These are phyloP conservation scores for Taxillus chinensis DNA, from an alignment of 164 flowering plant species.

Conservation along the genomic window DNA sequence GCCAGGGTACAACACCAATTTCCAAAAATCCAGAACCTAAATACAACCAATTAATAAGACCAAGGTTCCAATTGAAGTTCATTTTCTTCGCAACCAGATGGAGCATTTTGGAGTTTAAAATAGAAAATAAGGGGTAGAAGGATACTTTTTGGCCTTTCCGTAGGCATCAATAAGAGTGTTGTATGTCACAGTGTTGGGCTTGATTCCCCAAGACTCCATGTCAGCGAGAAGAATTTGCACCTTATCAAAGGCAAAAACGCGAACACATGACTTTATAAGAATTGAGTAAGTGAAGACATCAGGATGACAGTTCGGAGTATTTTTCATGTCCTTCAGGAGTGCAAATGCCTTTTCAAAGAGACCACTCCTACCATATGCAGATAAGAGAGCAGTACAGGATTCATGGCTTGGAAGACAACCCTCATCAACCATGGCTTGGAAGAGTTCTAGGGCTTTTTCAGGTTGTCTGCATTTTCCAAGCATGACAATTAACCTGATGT, in stretches of 20 bases:
- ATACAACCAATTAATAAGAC: neutral
- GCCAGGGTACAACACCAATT: neutral
- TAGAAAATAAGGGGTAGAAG: neutral
- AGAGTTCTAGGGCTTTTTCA: conserved; percentile 59
- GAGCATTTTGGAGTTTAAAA: conserved; percentile 6
- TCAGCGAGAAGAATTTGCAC: conserved; percentile 59
- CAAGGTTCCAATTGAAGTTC: neutral
- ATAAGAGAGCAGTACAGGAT: conserved; percentile 80
- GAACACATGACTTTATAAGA: conserved; percentile 84
- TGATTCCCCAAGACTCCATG: conserved; percentile 56
- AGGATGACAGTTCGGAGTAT: conserved; percentile 49
- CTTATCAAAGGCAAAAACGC: conserved; percentile 48
- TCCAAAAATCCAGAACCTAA: neutral
- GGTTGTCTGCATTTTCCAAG: conserved; percentile 98
- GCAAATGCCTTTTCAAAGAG: conserved; percentile 61
- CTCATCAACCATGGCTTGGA: conserved; percentile 77
- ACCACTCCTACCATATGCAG: conserved; percentile 86
- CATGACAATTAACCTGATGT: conserved; percentile 87
- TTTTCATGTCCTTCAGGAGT: conserved; percentile 76
- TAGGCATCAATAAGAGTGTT: conserved; percentile 91
- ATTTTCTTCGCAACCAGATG: conserved; percentile 11
- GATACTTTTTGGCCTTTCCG: conserved; percentile 76
- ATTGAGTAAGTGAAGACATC: conserved; percentile 82
- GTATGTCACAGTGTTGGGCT: conserved; percentile 70
- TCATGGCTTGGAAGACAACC: conserved; percentile 61